A percentile compares a stretch with the other conserved stretches of the same genome.
These are phyloP conservation scores for Benincasa hispida DNA, from an alignment of 306 rosid species.

Conservation along the genomic window DNA sequence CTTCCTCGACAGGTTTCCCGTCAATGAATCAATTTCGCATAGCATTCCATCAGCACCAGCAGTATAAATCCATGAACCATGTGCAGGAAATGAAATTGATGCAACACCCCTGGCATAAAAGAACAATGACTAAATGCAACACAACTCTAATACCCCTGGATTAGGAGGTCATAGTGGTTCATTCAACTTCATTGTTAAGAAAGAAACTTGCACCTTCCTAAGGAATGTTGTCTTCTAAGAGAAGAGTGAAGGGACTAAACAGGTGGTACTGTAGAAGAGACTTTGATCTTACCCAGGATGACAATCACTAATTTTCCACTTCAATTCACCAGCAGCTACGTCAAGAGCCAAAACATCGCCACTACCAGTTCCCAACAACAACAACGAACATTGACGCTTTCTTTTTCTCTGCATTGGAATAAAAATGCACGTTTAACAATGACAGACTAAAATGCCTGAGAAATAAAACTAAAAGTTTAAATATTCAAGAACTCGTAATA, in stretches of 20 bases:
- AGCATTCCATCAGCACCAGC: slow-evolving; percentile 87
- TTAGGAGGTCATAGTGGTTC: not conserved
- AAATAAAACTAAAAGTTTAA: not conserved
- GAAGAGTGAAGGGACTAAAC: not conserved
- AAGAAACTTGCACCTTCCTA: not conserved
- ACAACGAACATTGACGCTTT: slow-evolving; percentile 50
- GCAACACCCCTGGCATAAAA: slow-evolving; percentile 63
- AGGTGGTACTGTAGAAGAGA: not conserved
- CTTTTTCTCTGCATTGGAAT: slow-evolving; percentile 49
- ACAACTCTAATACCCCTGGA: not conserved
- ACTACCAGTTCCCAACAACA: slow-evolving; percentile 82
- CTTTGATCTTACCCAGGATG: slow-evolving; percentile 74
- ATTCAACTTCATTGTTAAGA: not conserved
- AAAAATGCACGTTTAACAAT: not conserved
- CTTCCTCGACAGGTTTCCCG: slow-evolving; percentile 68
- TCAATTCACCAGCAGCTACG: slow-evolving; percentile 64
- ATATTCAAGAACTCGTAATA: not conserved
- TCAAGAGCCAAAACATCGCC: slow-evolving; percentile 83
- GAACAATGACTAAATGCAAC: not conserved
- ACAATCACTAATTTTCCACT: slow-evolving; percentile 71
- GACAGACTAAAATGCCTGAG: not conserved
- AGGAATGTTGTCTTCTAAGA: not conserved
- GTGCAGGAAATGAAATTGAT: slow-evolving; percentile 54
- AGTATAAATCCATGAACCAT: slow-evolving; percentile 41
- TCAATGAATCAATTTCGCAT: slow-evolving; percentile 44